Evolutionary conservation across 1,139 yeast genomes (phyloP).

Genomic region (Saccharomyces hybrid): DNA sequence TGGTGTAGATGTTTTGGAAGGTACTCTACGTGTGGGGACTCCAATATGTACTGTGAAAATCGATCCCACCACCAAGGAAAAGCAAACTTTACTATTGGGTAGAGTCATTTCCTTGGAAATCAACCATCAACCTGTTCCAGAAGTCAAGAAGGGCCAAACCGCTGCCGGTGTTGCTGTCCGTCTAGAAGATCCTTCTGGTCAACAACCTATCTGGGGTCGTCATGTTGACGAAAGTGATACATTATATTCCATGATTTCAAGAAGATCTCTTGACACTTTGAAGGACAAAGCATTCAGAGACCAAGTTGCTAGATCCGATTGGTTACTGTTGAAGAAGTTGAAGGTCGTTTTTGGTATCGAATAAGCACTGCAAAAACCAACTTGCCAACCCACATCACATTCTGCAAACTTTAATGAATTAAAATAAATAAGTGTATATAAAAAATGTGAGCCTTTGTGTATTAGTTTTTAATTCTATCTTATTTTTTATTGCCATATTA

Average conservation of each 20-base stretch:
- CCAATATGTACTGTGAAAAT: conserved; percentile 91
- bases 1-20: conserved; percentile 96
- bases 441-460: conserved; percentile 1
- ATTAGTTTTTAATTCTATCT: background rate
- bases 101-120: conserved; percentile 85
- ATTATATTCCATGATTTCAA: conserved; percentile 76
- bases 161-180: conserved; percentile 98
- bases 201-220: conserved; percentile 98
- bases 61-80: conserved; percentile 79
- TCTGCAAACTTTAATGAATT: background rate
- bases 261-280: conserved; percentile 92
- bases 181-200: conserved; percentile 83
- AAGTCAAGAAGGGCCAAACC: conserved; percentile 89
- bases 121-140: conserved; percentile 74
- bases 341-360: conserved; percentile 66
- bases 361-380: conserved; percentile 7
- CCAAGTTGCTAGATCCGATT: conserved; percentile 87
- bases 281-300: conserved; percentile 97
- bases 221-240: conserved; percentile 92
- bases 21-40: conserved; percentile 82
- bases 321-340: conserved; percentile 84
- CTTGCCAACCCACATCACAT: background rate
- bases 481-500: background rate
- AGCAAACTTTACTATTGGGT: conserved; percentile 69
- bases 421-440: background rate